Base-by-base conservation (phyloP, 2,329 filamentous ascomycete species). In the Monosporascus cannonballus region DNA sequence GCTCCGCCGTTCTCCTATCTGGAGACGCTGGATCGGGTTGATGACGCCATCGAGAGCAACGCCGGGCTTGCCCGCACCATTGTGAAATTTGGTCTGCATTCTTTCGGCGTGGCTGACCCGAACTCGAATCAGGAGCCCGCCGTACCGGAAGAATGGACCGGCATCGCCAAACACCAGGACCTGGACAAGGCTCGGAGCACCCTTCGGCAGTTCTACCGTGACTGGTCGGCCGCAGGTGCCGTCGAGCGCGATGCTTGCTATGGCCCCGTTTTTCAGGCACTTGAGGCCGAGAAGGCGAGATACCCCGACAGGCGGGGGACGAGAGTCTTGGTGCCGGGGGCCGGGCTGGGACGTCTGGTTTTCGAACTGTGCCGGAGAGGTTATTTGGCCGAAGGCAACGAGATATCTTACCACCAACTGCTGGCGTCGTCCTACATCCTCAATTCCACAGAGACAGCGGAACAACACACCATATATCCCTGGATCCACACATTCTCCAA, bases 341-440 rank as follows among this genome's bases (percentile, higher is more conserved):
- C 93, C 4, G 94, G 94, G 0, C 76, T 99, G 2, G 94, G 90
- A 3, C 81, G 94, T 15, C 75, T 97, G 2, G 89, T 97, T 0
- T 96, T 95, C 63, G 94, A 99, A 45, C 76, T 97, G 15, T 90
- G 86, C 66, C 74, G 74, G 27, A 76, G 74, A 1, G 92, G 94
- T 11, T 95, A 85, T 68, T 73, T 80, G 11, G 81, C 84, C 1
- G 91, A 96, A 69, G 93, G 93, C 27, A 97, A 96, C 66, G 89
- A 99, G 71, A 96, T 97, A 56, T 96, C 92, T 3, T 97, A 96
- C 66, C 94, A 99, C 69, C 90, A 96, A 68, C 81, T 99, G n/a
- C 77, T 97, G 53, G 90, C 90, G 1, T 95, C 89, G 6, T 83
- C 81, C 0, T 86, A 89, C 65, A 80, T 92, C 17, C 80, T 92